Evolutionary conservation across 495 filamentous ascomycete genomes (phyloP), one percentile per base, ranked within the genome.

Genomic region (Hyaloscypha bicolor): DNA sequence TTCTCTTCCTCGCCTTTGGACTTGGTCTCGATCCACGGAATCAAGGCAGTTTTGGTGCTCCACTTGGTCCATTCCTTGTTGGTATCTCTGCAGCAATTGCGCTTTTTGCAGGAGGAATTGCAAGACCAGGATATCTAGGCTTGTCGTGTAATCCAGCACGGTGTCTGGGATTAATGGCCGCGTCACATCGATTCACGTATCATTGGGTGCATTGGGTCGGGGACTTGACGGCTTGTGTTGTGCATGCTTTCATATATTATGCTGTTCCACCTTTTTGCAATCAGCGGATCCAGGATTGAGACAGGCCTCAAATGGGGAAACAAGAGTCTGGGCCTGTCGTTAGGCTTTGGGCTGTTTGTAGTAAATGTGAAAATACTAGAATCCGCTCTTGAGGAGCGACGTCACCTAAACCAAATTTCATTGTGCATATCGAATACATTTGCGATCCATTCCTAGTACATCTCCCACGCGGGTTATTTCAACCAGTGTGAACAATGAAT

Each of bases 11-110:
- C 21, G 65, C 65, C 12, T 67, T 67, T 70, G 81, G 83, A 1
- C 74, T 83, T 14, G 82, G 77, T 5, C 72, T 86, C 4, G 81
- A 85, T 70, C 81, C 82, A 29, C 68, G 81, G 30, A 81, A 85
- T 65, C 67, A 70, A 12, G 65, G 75, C n/a, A 71, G 80, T 16
- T 82, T 79, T 71, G 81, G 82, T 0, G 77, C 78, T 11, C 74
- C 79, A 14, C 69, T 78, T 16, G 74, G 76, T 9, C 81, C 81
- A 2, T 79, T 80, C 62, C 72, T 83, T 11, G 79, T 84, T 35
- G 82, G 81, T 0, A 63, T 82, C 30, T 68, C 77, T 2, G 59
- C 83, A 11, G 79, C 76, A 0, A 57, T 82, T 29, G 71, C 76
- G 19, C 78, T 69, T 12, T 83, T 79, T 73, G 76, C 74, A 9